Base-by-base conservation (phyloP, 169 alveolate genomes). In the Eimeria tenella region DNA sequence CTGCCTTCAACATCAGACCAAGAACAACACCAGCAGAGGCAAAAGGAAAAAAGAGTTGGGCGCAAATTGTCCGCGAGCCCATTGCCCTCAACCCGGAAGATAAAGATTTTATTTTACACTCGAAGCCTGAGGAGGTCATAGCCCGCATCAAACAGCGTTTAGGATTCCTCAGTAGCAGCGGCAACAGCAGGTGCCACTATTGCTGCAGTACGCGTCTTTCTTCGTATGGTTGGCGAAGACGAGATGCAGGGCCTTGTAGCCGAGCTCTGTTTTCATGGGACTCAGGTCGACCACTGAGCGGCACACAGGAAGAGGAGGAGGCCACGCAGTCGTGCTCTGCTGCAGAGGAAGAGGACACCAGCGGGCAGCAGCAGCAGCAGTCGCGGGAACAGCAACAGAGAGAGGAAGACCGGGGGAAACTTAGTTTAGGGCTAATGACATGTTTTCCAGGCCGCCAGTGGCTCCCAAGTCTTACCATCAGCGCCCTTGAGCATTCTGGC, bases 91-190 rank as follows among this genome's bases (percentile, higher is more conserved):
- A 17, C 4, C 9, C 56, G 23, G 56, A 5, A 5, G 81, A 71
- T 17, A 60, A 75, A 56, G 86, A 75, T 2, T 50, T 75, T 17
- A 42, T 75, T 52, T 15, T 75, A 19, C 49, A 49, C 65, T 11
- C 86, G 49, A 50, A 15, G 86, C 86, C 86, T n/a, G 86, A 75
- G 65, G 63, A 75, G 49, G 65, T 75, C 31, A 75, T 75, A 50
- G 86, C 86, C 65, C 86, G 86, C 65, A 75, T 75, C 86, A 75
- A 75, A 60, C 65, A 25, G 15, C 86, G 86, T 56, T 60, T 75
- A 4, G 86, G 86, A 42, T n/a, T 75, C 49, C 1, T 5, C 58
- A 75, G 86, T 17, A 75, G 65, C 65, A 21, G 86, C 65, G 49
- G 86, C 65, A 50, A 63, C 86, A 75, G 86, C 65, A 50, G 86